Conservation (phyloP, 2,329 filamentous ascomycete genomes). For the Diaporthe sp. region DNA sequence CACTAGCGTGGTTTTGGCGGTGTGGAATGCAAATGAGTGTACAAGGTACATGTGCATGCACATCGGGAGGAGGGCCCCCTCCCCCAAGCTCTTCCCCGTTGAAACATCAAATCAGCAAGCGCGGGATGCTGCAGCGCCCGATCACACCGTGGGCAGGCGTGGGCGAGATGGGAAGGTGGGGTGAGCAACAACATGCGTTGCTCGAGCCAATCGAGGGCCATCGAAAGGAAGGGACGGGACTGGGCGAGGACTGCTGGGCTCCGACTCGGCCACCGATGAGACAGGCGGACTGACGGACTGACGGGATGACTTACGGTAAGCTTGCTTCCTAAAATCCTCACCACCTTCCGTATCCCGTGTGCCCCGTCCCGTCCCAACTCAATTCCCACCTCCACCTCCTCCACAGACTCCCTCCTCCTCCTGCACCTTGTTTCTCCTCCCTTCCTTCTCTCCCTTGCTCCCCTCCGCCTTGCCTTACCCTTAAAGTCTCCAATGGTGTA, state of each 20-base stretch:
- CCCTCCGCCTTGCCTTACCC: not conserved
- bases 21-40: too few relatives aligned
- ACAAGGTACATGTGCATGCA: not conserved
- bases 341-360: conserved; percentile 31
- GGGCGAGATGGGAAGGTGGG: not conserved
- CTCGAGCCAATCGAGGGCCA: conserved; percentile 19
- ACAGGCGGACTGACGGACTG: not conserved
- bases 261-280: conserved; percentile 29
- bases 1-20: too few relatives aligned
- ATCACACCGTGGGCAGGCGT: conserved; percentile 20
- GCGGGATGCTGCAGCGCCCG: conserved; percentile 18
- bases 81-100: not conserved
- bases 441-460: not conserved
- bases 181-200: conserved; percentile 6
- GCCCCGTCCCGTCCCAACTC: conserved; percentile 10
- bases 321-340: conserved; percentile 13
- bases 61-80: not conserved
- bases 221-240: not conserved
- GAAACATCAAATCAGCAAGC: conserved; percentile 22
- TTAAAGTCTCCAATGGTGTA: conserved; percentile 16
- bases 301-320: conserved; percentile 26
- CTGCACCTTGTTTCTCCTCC: not conserved
- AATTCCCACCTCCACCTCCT: not conserved
- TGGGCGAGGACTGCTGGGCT: conserved; percentile 1
- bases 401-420: not conserved